phyloP scores from a whole-genome alignment of 73 alveolate genomes.

The Paramecium pentaurelia region DNA sequence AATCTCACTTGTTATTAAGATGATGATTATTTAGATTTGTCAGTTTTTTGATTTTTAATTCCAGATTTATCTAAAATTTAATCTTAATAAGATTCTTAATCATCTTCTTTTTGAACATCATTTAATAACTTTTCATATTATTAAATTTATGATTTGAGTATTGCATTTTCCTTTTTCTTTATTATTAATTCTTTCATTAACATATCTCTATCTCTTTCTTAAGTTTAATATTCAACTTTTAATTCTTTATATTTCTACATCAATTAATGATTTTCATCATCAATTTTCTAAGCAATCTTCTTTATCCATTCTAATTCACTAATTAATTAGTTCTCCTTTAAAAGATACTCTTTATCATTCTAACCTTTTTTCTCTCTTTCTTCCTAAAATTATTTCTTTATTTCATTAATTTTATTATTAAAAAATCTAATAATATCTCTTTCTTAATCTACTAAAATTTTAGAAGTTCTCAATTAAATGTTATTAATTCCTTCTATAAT shows the following conservation, averaged over 20 bases:
- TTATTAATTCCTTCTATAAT: conserved; percentile 50
- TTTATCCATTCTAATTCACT: conserved; percentile 59
- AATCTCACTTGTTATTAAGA: neutral
- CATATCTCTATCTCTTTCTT: conserved; percentile 63
- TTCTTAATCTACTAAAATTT: conserved; percentile 54
- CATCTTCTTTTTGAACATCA: conserved; percentile 48
- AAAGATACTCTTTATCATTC: conserved; percentile 46
- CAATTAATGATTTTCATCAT: conserved; percentile 51
- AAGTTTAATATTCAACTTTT: conserved; percentile 49
- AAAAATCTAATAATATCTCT: conserved; percentile 60
- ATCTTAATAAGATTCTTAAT: neutral
- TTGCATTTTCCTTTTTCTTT: conserved; percentile 58
- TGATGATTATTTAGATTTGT: neutral
- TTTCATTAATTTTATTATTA: conserved; percentile 56
- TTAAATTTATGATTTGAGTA: conserved; percentile 17
- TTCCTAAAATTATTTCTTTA: conserved; percentile 54
- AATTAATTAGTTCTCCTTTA: conserved; percentile 31
- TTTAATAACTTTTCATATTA: conserved; percentile 43
- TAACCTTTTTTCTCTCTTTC: conserved; percentile 59
- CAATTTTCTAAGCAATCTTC: conserved; percentile 55
- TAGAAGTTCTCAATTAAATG: conserved; percentile 46
- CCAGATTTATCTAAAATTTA: neutral
- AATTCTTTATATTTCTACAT: conserved; percentile 49
- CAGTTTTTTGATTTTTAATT: neutral
- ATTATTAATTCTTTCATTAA: conserved; percentile 39